Evolutionary conservation across 768 basidiomycete species (phyloP), one percentile per base, ranked within the genome.

Genomic region (Amanita exitialis): DNA sequence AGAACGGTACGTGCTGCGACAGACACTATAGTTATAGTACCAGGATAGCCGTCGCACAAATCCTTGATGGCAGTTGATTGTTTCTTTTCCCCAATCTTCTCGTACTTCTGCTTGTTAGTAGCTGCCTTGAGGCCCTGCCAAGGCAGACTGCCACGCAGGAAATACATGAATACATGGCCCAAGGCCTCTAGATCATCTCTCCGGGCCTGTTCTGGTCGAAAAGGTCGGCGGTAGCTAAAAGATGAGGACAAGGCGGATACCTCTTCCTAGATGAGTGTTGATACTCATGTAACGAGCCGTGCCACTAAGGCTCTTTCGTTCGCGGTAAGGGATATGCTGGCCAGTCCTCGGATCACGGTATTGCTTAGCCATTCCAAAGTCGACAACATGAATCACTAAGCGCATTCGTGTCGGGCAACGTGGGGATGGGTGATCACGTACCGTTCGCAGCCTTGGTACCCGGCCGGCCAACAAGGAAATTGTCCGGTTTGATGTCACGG

Each of bases 71-170:
- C 87, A 25, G 96, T 98, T 12, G 88, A 89, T 72, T 98, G 96
- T 77, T 92, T 99, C 85, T 99, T 99, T 76, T 99, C 95, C 56
- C 95, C 95, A 66, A 99, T 99, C 77, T 98, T 99, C 76, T 99
- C 95, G 72, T 99, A 99, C 76, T 98, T 91, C 67, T 98, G 96
- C 74, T 99, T 99, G 76, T 99, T 98, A 46, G 94, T 99, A 25
- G 96, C 96, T 30, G 96, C 96, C 71, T 98, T 98, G 52, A 99
- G 79, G 52, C 96, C 96, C 64, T 99, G 96, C 96, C 96, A 99
- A 20, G 96, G 96, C 48, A 99, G 64, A 59, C 93, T 95, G 18
- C 96, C 96, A 48, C 96, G 81, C 47, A 98, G 69, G 70, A 99
- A 98, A 73, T 99, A 99, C 90, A 99, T 96, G 74, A 99, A 99